Conservation (phyloP, 2,329 filamentous ascomycete species). For the Colletotrichum sp. region DNA sequence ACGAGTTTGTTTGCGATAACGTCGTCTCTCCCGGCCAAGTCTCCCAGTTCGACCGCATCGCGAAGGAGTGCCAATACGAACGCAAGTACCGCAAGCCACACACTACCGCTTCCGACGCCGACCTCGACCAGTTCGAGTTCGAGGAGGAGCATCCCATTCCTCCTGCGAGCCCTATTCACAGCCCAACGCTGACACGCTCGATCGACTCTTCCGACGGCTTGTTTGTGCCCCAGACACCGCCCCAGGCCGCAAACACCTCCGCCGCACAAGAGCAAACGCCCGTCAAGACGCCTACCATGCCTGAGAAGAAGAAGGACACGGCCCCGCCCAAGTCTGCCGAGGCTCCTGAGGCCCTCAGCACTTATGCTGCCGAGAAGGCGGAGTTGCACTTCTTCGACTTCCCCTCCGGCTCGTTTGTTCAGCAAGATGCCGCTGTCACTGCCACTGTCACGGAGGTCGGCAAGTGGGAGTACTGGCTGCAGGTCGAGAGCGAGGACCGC, state of each 20-base stretch:
- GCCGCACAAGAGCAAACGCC: constrained; percentile 45
- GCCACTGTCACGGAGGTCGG: constrained; percentile 87
- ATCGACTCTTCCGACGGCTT: constrained; percentile 65
- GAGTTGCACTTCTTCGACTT: constrained; percentile 97
- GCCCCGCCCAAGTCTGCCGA: constrained; percentile 62
- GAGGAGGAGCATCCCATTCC: constrained; percentile 67
- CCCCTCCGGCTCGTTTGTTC: constrained; percentile 80
- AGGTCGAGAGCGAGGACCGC: constrained; percentile 76
- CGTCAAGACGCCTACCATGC: constrained; percentile 33
- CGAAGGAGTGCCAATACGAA: constrained; percentile 96
- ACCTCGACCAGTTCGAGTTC: constrained; percentile 86
- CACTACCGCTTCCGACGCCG: constrained; percentile 79
- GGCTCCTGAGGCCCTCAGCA: constrained; percentile 73
- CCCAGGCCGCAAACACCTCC: constrained; percentile 54
- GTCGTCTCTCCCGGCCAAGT: constrained; percentile 74
- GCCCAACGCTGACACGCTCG: constrained; percentile 58
- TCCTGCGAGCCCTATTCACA: constrained; percentile 66
- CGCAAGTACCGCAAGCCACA: constrained; percentile 86
- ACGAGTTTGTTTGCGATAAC: constrained; percentile 93
- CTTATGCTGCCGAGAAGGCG: constrained; percentile 75
- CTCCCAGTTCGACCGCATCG: constrained; percentile 79
- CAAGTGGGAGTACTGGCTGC: constrained; percentile 94
- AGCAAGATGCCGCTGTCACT: constrained; percentile 76
- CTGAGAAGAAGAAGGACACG: constrained; percentile 33
- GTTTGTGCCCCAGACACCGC: constrained; percentile 34